These are phyloP conservation scores for Auxenochlorella pyrenoidosa DNA, from an alignment of 139 green algal genomes.

Conservation along the genomic window DNA sequence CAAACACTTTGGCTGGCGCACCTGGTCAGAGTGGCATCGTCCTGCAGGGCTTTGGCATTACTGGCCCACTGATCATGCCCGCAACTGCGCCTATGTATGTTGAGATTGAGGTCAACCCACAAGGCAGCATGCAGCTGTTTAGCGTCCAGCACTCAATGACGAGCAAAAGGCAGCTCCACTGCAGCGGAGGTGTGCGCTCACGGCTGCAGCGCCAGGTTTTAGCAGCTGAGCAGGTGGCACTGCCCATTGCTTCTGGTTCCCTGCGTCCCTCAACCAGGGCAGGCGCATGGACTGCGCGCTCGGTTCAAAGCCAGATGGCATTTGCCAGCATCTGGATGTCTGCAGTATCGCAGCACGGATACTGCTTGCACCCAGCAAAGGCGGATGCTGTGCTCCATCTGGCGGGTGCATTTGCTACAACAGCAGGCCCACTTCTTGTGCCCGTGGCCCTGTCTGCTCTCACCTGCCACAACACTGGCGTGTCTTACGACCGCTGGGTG, in stretches of 20 bases:
- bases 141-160: not conserved
- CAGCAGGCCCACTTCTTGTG: not conserved
- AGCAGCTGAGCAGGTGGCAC: too few relatives aligned
- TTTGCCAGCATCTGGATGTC: not conserved
- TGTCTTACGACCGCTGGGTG: not conserved
- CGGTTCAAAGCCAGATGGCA: not conserved
- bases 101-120: not conserved
- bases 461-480: not conserved
- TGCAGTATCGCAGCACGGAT: not conserved
- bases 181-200: not conserved
- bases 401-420: not conserved
- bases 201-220: not conserved
- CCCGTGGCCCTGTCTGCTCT: not conserved
- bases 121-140: not conserved
- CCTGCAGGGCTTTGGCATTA: not conserved
- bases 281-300: not conserved
- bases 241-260: too few relatives aligned
- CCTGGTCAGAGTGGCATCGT: not conserved
- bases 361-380: constrained; percentile 31
- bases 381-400: constrained; percentile 47
- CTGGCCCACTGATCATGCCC: not conserved
- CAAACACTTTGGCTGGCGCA: not conserved
- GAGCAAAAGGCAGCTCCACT: not conserved
- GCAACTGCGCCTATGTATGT: not conserved
- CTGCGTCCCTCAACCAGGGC: not conserved